Percentiles rank a stretch among this genome's conserved stretches.
Conservation (phyloP, 2,329 filamentous ascomycete genomes). For the Camillea tinctor region DNA sequence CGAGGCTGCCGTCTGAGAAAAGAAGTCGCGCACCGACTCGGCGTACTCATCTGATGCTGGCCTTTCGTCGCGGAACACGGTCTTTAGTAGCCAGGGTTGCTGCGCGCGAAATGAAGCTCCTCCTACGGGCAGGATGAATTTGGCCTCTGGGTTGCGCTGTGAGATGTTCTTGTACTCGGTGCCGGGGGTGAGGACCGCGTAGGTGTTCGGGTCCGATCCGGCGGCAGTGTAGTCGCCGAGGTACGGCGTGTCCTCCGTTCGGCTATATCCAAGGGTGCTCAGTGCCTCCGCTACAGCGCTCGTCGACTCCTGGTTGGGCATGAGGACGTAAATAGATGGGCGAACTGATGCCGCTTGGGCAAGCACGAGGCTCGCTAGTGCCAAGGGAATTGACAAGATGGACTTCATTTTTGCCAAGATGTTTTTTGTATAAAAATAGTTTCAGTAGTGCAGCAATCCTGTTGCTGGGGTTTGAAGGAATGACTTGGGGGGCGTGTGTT, state of each 20-base stretch:
- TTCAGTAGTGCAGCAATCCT: not conserved
- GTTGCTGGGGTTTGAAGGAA: not conserved
- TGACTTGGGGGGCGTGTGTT: not conserved
- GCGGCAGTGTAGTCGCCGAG: not conserved
- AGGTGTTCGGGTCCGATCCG: constrained; percentile 14
- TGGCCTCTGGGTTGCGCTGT: constrained; percentile 18
- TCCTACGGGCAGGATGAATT: constrained; percentile 23
- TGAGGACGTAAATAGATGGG: constrained; percentile 25
- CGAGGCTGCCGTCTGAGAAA: constrained; percentile 9
- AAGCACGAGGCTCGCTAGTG: constrained; percentile 13
- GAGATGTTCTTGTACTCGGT: constrained; percentile 20
- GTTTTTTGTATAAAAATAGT: not conserved
- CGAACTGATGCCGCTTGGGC: constrained; percentile 3
- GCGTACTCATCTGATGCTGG: constrained; percentile 1
- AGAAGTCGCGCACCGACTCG: constrained; percentile 15
- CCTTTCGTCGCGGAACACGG: constrained; percentile 1
- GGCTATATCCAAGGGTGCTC: constrained; percentile 23
- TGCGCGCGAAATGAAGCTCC: not conserved
- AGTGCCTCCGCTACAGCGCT: constrained; percentile 20
- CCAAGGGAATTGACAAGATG: constrained; percentile 7
- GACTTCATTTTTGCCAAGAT: constrained; percentile 10
- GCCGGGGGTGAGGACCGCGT: constrained; percentile 18
- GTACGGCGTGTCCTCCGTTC: constrained; percentile 5
- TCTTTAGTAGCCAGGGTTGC: not conserved
- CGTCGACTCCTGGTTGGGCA: constrained; percentile 16